A percentile compares a stretch with the other conserved stretches of the same genome.
Evolutionary conservation across 352 stramenopile species (phyloP).

Genomic region (Peronospora belbahrii): DNA sequence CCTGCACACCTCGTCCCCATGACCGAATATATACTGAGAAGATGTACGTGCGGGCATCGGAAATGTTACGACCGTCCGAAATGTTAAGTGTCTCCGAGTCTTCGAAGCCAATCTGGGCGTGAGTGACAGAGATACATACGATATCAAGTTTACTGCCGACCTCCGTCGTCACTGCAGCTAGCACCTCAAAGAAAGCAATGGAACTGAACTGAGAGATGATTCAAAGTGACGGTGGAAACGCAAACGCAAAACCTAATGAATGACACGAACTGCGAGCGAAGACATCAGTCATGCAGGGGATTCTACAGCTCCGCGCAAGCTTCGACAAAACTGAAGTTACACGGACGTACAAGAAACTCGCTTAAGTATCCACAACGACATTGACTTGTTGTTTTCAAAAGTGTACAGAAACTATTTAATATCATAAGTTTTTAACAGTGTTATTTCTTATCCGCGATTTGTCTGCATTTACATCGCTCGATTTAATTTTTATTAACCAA

Average conservation of each 20-base stretch:
- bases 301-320: conserved; percentile 19
- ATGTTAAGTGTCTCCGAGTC: conserved; percentile 18
- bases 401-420: conserved; percentile 23
- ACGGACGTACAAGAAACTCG: conserved; percentile 13
- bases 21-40: conserved; percentile 16
- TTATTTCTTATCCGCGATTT: background rate
- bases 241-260: conserved; percentile 2
- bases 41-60: conserved; percentile 28
- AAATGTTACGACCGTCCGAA: conserved; percentile 27
- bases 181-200: conserved; percentile 20
- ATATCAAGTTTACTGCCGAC: background rate
- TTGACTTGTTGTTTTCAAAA: conserved; percentile 7
- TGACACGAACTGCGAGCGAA: background rate
- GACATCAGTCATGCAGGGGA: conserved; percentile 24
- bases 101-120: conserved; percentile 17
- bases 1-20: conserved; percentile 11
- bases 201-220: conserved; percentile 25
- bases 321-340: conserved; percentile 18
- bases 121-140: background rate
- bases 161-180: background rate
- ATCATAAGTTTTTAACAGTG: conserved; percentile 4
- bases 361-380: too few species aligned
- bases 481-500: background rate
- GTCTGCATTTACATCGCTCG: background rate
- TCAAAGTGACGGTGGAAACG: conserved; percentile 1